Evolutionary conservation across 345 rosid species (phyloP), one percentile per base, ranked within the genome.

Genomic region (Linum usitatissimum): DNA sequence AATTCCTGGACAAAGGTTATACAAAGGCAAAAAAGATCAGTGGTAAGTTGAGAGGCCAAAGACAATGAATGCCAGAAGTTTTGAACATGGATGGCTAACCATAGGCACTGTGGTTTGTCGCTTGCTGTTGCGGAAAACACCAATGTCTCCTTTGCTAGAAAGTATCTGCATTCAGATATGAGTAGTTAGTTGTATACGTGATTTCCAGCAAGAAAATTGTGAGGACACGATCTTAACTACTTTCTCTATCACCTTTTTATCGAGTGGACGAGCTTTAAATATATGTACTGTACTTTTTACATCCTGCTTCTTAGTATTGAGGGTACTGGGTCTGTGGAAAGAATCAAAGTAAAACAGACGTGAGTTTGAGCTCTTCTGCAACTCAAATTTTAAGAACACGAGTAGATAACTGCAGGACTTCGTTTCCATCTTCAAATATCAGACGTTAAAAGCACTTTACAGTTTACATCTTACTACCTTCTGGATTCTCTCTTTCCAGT

Each of bases 111-210:
- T 86, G 34, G 82, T 77, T 76, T 90, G 96, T 61, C 78, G 78
- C 79, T 87, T 90, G 81, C 66, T 76, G 73, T 79, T 87, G 66
- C 78, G 79, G 61, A 81, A 82, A 63, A 87, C 70, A 4, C 95
- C 97, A 39, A 84, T 75, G 60, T 90, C 90, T 57, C 94, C 96
- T 82, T 78, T 84, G 65, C 91, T 84, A 65, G 92, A 80, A 68
- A 87, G 76, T 77, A 90, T 78, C 96, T 90, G 80, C 70, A 76
- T 59, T 54, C 45, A 55, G 34, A 59, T 30, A 56, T 61, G 1
- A 51, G 48, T 38, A 30, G 31, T 30, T 60, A 23, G 28, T 2
- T 30, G 61, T 17, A 21, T 31, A 38, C 9, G 28, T 1, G 28
- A 63, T 60, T 53, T 49, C 30, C 34, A 30, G 57, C 36, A 60